Base-by-base conservation (phyloP, 345 rosid species). In the Mangifera indica region DNA sequence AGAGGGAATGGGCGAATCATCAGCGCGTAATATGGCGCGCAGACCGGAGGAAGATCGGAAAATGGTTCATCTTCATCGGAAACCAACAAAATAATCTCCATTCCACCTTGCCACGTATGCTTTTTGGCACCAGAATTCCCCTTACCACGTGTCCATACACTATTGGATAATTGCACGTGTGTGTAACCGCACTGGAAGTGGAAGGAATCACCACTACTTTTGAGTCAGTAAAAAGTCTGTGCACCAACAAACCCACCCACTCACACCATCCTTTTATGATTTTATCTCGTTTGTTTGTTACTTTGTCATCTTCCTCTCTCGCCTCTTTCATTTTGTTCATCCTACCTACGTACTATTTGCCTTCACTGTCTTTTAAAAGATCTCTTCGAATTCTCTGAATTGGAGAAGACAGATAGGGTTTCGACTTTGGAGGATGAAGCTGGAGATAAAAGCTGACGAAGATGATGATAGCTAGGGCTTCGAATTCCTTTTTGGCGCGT, bases 11-110 rank as follows among this genome's bases (percentile, higher is more conserved):
- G 42, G 42, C 56, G 67, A 72, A 62, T 63, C 75, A n/a, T 13
- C 77, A 59, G 67, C 77, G 77, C 52, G 20, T 22, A 60, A 66
- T 48, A 48, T 66, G 77, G 72, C 71, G 60, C 53, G 62, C 13
- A 60, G 61, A 22, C 22, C 77, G 77, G 77, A 67, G 29, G 66
- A 10, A 59, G 65, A 51, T 53, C 25, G 63, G 62, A 63, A 60
- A 58, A 53, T 29, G 60, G 72, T 46, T 32, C 52, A 34, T 3
- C 13, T 32, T 25, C 76, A 59, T 74, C 77, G 66, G 67, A 29
- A 59, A 74, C 66, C 66, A 58, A 74, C 66, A 32, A 66, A 24
- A 10, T 22, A 44, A 44, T 7, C 40, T 37, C 63, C 63, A 13
- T 59, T 26, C 53, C 60, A 51, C 15, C 18, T 22, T 20, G 44